Base-by-base conservation (phyloP, 208 protist genomes). In the Herpetomonas samuelpessoai region DNA sequence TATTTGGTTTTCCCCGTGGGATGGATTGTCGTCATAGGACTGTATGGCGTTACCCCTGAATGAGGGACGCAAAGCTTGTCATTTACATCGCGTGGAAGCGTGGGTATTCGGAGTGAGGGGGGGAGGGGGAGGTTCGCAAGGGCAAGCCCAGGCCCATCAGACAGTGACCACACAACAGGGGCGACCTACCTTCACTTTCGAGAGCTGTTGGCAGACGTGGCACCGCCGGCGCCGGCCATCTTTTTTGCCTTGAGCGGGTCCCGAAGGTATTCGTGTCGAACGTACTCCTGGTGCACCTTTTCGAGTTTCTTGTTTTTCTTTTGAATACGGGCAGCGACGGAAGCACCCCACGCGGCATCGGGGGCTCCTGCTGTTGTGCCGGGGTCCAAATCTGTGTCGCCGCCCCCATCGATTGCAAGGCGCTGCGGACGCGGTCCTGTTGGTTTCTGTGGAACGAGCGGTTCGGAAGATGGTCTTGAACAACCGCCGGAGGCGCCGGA, bases 251-350 rank as follows among this genome's bases (percentile, higher is more conserved):
- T 79, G 3, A 93, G 60, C 22, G 86, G 87, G 50, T 96, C 83
- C 4, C 53, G 68, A 18, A 88, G 55, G 51, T 88, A 92, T 41
- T 92, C 81, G 26, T 83, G 56, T 7, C 71, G 76, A 55, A 84
- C 31, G 19, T 79, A 62, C 58, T 92, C 64, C 22, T 83, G 56
- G 27, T 77, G 78, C 3, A 72, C 71, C 9, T 71, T 64, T 1
- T 79, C 47, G 52, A 78, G 78, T 60, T 93, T 92, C 49, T 81
- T 76, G n/a, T 91, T 76, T 62, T 81, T 85, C 68, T 83, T 90
- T 16, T 68, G 64, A 21, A 96, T 68, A 47, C 81, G 78, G 38
- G 68, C 71, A 12, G 73, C 76, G 18, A 93, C 77, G 10, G 65
- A 41, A 10, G 73, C 60, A 0, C 85, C 83, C 86, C 83, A 93